These are phyloP conservation scores for Cercis canadensis DNA, from an alignment of 306 rosid genomes.

Conservation along the genomic window DNA sequence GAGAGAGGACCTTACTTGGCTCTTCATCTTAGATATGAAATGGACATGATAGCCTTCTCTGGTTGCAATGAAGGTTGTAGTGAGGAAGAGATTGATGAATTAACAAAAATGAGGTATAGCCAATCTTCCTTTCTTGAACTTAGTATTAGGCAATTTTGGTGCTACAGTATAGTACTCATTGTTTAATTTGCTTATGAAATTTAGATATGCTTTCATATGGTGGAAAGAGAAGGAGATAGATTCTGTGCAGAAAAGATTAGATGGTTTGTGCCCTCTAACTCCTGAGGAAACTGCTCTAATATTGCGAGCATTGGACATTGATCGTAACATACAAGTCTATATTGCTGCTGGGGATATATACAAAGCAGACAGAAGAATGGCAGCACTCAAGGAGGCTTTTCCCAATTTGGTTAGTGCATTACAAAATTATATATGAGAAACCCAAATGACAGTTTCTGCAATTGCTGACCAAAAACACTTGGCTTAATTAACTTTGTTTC, in stretches of 20 bases:
- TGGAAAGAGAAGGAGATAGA: conserved; percentile 83
- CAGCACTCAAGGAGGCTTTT: conserved; percentile 49
- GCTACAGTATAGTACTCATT: background rate
- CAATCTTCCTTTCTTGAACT: too few relatives aligned
- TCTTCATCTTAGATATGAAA: conserved; percentile 88
- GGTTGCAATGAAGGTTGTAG: conserved; percentile 82
- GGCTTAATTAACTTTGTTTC: background rate
- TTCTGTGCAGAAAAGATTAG: conserved; percentile 63
- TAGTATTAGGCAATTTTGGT: too few relatives aligned
- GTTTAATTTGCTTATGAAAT: background rate
- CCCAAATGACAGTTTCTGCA: conserved; percentile 5
- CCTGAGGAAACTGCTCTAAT: conserved; percentile 77
- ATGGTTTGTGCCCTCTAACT: conserved; percentile 78
- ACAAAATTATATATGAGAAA: too few relatives aligned
- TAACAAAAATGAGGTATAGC: conserved; percentile 70
- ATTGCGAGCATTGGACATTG: conserved; percentile 64
- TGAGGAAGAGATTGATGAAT: conserved; percentile 56
- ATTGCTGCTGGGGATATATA: conserved; percentile 83
- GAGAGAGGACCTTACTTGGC: conserved; percentile 74
- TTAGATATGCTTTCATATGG: conserved; percentile 74
- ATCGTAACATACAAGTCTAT: conserved; percentile 66
- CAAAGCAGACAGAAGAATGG: conserved; percentile 67
- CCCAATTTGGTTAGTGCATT: conserved; percentile 66
- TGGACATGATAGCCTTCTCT: conserved; percentile 90
- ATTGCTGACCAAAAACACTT: conserved; percentile 22